Percentiles rank a stretch among this genome's conserved stretches.
phyloP scores from a whole-genome alignment of 495 filamentous ascomycete genomes.

The Hypoxylon perforatum region DNA sequence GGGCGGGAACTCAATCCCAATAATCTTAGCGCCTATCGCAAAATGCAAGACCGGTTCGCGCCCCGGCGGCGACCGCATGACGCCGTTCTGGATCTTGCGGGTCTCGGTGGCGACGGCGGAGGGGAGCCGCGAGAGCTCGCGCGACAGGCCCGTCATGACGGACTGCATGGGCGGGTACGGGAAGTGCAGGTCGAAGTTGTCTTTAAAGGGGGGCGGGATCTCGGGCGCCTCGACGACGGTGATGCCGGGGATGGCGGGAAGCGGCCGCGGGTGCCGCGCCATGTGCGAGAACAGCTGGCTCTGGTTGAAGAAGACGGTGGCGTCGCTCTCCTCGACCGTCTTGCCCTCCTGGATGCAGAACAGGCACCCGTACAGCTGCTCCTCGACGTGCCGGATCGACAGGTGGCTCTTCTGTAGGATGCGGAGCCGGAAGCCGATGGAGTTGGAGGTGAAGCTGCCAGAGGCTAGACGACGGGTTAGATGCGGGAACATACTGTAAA shows the following conservation, averaged over 20 bases:
- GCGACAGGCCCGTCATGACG: conserved; percentile 44
- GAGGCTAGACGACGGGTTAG: conserved; percentile 37
- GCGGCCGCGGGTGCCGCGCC: conserved; percentile 54
- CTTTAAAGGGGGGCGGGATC: conserved; percentile 33
- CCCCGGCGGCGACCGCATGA: conserved; percentile 50
- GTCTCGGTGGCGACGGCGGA: conserved; percentile 49
- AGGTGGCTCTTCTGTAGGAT: conserved; percentile 58
- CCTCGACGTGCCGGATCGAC: conserved; percentile 47
- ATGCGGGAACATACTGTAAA: not conserved
- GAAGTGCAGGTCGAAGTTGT: conserved; percentile 62
- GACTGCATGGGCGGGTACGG: conserved; percentile 43
- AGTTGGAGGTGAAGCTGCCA: conserved; percentile 48
- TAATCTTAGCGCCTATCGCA: conserved; percentile 53
- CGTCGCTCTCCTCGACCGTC: conserved; percentile 52
- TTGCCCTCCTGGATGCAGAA: conserved; percentile 54
- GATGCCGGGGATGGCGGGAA: conserved; percentile 53
- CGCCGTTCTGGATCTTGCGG: conserved; percentile 42
- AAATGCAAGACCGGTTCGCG: conserved; percentile 53
- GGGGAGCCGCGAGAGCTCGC: conserved; percentile 48
- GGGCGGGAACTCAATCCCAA: conserved; percentile 58
- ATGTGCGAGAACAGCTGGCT: conserved; percentile 53
- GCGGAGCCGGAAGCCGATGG: conserved; percentile 51
- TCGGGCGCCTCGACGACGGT: conserved; percentile 48
- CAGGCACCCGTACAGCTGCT: conserved; percentile 53
- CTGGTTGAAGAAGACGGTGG: conserved; percentile 56